Evolutionary conservation across 352 stramenopile species (phyloP), one percentile per base, ranked within the genome.

Genomic region (Phytophthora melonis): DNA sequence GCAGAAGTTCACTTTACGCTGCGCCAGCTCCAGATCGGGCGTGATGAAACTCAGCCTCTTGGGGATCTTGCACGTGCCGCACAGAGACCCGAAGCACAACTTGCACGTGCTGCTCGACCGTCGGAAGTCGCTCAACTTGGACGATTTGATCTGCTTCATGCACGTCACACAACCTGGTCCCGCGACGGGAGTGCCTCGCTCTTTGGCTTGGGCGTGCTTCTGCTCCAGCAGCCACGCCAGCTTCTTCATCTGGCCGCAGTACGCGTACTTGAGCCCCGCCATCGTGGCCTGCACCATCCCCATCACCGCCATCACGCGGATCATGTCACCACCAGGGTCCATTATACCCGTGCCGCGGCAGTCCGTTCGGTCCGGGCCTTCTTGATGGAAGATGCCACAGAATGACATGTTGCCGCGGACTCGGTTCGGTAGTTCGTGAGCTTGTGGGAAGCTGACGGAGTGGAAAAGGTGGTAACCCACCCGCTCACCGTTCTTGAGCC

Each of bases 361-460:
- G 18, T 69, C 63, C 13, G 56, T 60, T 30, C 34, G 27, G 41
- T 61, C 45, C 7, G 39, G 16, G 6, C 49, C 56, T 36, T 65
- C 55, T 21, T 75, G 61, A 19, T 62, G 67, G 61, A 78, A 86
- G 19, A 83, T 52, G 5, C 32, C 73, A 47, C 72, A 82, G 30
- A 83, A 68, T 8, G 78, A 85, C 41, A 85, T 78, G 68, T 81
- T 80, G 25, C 75, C 78, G 5, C 78, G 75, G 23, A 75, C 52
- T 21, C 70, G 69, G 47, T 32, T 63, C 14, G 68, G 68, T 16
- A 70, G 55, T 23, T 70, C 61, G 6, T 68, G 67, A 2, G 55
- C 65, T 43, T 75, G 68, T 16, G 68, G 68, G 21, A 75, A 75
- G 47, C 49, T 60, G 23, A 75, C 68, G 5, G 68, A 75, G 63